Percentiles rank a stretch among this genome's conserved stretches.
Conservation (phyloP, 2,329 filamentous ascomycete species). For the Chalaropsis thielavioides region DNA sequence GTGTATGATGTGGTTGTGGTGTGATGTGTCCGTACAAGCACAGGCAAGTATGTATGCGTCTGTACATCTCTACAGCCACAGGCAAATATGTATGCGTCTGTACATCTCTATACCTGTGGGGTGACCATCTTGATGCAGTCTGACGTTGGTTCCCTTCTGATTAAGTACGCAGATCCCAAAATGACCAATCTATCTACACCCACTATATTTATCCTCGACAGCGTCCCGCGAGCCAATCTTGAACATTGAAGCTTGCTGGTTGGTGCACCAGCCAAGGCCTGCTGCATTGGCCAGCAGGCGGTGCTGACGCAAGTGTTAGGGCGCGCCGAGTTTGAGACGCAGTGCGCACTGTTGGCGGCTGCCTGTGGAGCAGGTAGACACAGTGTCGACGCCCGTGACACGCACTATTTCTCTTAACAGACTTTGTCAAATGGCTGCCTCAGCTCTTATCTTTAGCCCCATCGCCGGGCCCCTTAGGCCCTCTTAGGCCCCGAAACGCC, state of each 20-base stretch:
- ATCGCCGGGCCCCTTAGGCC: too few relatives aligned
- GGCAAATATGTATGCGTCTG: not conserved
- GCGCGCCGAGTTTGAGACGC: not conserved
- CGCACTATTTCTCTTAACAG: not conserved
- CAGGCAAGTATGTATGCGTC: too few relatives aligned
- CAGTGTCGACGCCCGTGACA: not conserved
- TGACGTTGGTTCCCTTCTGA: not conserved
- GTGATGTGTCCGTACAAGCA: too few relatives aligned
- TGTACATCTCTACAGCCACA: too few relatives aligned
- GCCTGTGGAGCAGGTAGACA: not conserved
- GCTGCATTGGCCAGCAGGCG: not conserved
- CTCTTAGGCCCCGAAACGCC: too few relatives aligned
- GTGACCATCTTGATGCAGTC: not conserved
- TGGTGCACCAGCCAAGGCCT: not conserved
- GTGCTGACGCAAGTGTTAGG: slow-evolving; percentile 5
- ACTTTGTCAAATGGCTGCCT: not conserved
- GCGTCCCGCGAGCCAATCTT: not conserved
- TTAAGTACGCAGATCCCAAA: too few relatives aligned
- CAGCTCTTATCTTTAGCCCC: too few relatives aligned
- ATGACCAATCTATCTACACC: too few relatives aligned
- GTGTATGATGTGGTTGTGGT: too few relatives aligned
- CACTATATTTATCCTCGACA: too few relatives aligned
- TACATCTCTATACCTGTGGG: not conserved
- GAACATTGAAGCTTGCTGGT: not conserved
- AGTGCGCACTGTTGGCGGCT: not conserved